Evolutionary conservation across 2,329 filamentous ascomycete genomes (phyloP).

Genomic region (Trichoderma sp.): DNA sequence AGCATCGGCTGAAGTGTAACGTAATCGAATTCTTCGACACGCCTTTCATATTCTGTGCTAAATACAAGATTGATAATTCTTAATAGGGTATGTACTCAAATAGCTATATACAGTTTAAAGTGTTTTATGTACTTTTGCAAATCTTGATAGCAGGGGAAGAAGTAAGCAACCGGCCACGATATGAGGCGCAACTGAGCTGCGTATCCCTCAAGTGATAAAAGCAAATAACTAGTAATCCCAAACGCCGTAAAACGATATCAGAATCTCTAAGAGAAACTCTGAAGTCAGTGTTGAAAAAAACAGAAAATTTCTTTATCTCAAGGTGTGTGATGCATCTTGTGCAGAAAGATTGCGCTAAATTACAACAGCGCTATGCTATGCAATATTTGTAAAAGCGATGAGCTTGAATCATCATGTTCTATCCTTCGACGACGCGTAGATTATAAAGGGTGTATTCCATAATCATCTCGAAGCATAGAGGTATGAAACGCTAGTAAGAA

Average conservation of each 20-base stretch:
- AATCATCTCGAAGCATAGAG: neutral
- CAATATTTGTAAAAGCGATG: neutral
- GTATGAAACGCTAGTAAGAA: neutral
- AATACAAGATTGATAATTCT: neutral
- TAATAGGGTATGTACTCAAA: neutral
- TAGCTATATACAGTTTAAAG: neutral
- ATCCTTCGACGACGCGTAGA: neutral
- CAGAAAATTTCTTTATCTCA: neutral
- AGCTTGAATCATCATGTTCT: neutral
- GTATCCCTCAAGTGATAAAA: neutral
- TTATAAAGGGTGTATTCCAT: neutral
- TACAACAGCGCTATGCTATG: neutral
- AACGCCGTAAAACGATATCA: neutral
- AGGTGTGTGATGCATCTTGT: neutral
- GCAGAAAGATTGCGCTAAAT: neutral
- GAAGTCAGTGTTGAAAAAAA: neutral
- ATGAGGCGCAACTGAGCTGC: neutral
- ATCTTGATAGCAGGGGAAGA: neutral
- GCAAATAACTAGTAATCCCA: neutral
- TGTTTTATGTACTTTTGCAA: constrained; percentile 6
- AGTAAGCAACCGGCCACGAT: neutral
- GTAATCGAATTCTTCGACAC: neutral
- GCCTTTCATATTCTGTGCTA: neutral
- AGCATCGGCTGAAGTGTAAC: neutral
- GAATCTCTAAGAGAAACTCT: neutral